phyloP scores from a whole-genome alignment of 768 basidiomycete species.

The Pleurotus sapidus region DNA sequence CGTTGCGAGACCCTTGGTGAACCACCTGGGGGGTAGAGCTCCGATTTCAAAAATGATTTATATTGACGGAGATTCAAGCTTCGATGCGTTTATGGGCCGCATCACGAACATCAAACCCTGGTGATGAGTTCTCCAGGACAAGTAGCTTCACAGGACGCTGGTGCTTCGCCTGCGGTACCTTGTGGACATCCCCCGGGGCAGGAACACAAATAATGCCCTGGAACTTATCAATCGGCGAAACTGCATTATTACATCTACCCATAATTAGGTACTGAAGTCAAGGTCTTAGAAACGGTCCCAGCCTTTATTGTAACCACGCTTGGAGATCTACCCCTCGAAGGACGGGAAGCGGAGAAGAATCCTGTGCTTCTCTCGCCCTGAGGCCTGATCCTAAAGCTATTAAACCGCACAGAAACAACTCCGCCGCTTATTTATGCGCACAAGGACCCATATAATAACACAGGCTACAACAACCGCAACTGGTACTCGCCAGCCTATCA shows the following conservation, averaged over 20 bases:
- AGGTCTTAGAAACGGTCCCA: neutral
- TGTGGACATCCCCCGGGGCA: no score
- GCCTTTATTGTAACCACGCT: neutral
- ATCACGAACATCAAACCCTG: no score
- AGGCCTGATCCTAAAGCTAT: conserved; percentile 1
- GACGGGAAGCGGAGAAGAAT: neutral
- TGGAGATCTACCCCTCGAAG: neutral
- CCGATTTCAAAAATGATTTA: neutral
- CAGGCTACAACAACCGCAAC: neutral
- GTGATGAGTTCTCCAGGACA: no score
- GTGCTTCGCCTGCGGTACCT: no score
- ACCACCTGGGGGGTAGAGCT: no score
- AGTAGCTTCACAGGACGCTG: no score
- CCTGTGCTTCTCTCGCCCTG: conserved; percentile 2
- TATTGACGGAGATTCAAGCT: conserved; percentile 3
- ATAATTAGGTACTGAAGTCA: neutral
- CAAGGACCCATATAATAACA: conserved; percentile 9
- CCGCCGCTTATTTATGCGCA: conserved; percentile 2
- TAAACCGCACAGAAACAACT: conserved; percentile 1
- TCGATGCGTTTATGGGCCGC: neutral
- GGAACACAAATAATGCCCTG: no score
- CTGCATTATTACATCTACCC: neutral
- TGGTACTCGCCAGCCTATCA: neutral
- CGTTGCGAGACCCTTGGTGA: no score
- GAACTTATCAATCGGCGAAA: conserved; percentile 4